Evolutionary conservation across 768 basidiomycete species (phyloP), one percentile per base, ranked within the genome.

Genomic region (Rhodocollybia butyracea): DNA sequence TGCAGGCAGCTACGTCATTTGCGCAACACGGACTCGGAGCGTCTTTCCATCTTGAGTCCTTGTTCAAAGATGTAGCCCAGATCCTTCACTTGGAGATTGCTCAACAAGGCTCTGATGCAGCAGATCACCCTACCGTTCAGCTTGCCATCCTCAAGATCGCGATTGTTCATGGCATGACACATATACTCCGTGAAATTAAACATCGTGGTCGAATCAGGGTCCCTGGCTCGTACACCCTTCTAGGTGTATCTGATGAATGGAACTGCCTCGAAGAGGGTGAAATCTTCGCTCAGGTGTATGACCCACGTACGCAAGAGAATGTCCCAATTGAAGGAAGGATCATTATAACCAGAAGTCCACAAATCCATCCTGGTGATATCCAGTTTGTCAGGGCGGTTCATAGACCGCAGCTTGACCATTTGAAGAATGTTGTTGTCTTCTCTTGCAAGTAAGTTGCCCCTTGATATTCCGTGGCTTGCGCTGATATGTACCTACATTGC

Each of bases 241-340:
- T 83, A 26, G 83, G 82, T 0, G 78, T 83, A 15, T 73, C 75
- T 6, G 82, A 83, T 58, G 77, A 79, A 39, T 75, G 75, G 71
- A 68, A 70, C 21, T 77, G 75, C 56, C 64, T 83, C 6, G 59
- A 57, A 1, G 75, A 77, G 57, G 74, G 77, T 5, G 74, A 81
- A 57, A 74, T 83, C 39, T 83, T 73, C 56, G 78, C 80, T 39
- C 71, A 71, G 26, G 65, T 72, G 0, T 50, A 59, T 5, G 73
- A 75, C 53, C 69, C 70, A 22, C 67, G 66, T 46, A 68, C 31
- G 1, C 57, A 57, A 26, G 0, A 68, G 22, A 60, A 68, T 29
- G 0, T 64, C 22, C 56, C 62, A 34, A 67, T 78, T 30, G 64
- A 64, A 7, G 80, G 79, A 1, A 29, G 50, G 2, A 66, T 80